Conservation (phyloP, 805 yeast species). For the Schwanniomyces pseudopolymorphus region DNA sequence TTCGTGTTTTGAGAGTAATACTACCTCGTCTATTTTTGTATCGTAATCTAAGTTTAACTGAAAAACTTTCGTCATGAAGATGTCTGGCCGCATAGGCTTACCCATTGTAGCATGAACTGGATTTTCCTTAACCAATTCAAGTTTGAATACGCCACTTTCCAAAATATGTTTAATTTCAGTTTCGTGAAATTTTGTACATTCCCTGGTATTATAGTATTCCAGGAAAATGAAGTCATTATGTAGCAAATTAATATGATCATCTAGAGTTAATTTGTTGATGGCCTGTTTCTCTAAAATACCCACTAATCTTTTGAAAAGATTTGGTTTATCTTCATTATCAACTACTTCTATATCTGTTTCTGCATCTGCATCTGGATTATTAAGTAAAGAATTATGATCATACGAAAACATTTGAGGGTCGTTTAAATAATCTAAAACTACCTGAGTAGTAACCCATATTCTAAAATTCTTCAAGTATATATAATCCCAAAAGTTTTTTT, state of each 20-base stretch:
- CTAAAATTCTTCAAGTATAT: slow-evolving; percentile 54
- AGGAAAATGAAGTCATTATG: slow-evolving; percentile 22
- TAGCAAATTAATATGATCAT: slow-evolving; percentile 27
- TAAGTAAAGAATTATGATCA: slow-evolving; percentile 5
- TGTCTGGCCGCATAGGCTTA: slow-evolving; percentile 24
- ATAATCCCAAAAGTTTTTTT: slow-evolving; percentile 40
- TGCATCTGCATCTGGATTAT: neutral
- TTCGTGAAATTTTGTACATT: slow-evolving; percentile 28
- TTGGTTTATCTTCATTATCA: neutral
- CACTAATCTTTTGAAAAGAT: slow-evolving; percentile 9
- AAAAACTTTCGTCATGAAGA: slow-evolving; percentile 21
- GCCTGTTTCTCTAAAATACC: slow-evolving; percentile 16
- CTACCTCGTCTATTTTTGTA: slow-evolving; percentile 11
- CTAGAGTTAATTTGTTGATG: slow-evolving; percentile 17
- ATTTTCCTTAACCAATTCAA: neutral
- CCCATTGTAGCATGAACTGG: slow-evolving; percentile 9
- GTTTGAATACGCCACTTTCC: neutral
- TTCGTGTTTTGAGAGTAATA: neutral
- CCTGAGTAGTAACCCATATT: slow-evolving; percentile 47
- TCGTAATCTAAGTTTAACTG: slow-evolving; percentile 20
- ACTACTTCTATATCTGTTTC: neutral
- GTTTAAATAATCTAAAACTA: slow-evolving; percentile 23
- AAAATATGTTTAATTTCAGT: slow-evolving; percentile 21
- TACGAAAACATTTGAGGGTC: slow-evolving; percentile 19
- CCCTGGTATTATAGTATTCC: slow-evolving; percentile 20